Conservation (phyloP, 768 basidiomycete species). For the Leccinum variicolor region DNA sequence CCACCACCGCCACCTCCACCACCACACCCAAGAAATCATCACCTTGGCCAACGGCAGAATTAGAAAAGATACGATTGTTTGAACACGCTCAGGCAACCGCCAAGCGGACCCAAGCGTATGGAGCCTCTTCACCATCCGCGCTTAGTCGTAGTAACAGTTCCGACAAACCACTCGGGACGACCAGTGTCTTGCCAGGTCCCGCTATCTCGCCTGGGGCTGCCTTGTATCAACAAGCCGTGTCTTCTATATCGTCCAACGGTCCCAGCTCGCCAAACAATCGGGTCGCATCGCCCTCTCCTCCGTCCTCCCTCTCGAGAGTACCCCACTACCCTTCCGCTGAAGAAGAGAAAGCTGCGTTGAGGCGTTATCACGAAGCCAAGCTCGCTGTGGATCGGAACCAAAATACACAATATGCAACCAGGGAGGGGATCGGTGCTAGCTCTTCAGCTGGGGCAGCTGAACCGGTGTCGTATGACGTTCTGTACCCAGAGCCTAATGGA, state of each 20-base stretch:
- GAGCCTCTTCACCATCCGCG: slow-evolving; percentile 22
- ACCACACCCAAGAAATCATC: slow-evolving; percentile 15
- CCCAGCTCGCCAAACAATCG: slow-evolving; percentile 21
- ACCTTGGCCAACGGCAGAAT: slow-evolving; percentile 66
- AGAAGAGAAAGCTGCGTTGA: slow-evolving; percentile 71
- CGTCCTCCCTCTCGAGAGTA: slow-evolving; percentile 26
- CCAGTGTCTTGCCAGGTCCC: slow-evolving; percentile 12
- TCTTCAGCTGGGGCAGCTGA: slow-evolving; percentile 24
- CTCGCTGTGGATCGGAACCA: slow-evolving; percentile 65
- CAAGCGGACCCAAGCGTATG: slow-evolving; percentile 49
- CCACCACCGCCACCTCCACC: not conserved
- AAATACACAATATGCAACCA: slow-evolving; percentile 26
- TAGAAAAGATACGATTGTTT: slow-evolving; percentile 72
- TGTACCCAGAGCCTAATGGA: slow-evolving; percentile 47
- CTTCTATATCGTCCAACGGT: slow-evolving; percentile 31
- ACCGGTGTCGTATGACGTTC: slow-evolving; percentile 60
- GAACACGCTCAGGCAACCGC: slow-evolving; percentile 67
- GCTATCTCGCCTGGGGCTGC: slow-evolving; percentile 40
- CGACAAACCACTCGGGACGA: slow-evolving; percentile 12
- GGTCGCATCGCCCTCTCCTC: slow-evolving; percentile 27
- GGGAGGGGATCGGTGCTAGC: slow-evolving; percentile 17
- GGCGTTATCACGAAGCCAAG: slow-evolving; percentile 67
- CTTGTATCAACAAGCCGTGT: slow-evolving; percentile 45
- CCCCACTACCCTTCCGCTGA: slow-evolving; percentile 62
- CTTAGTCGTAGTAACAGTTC: slow-evolving; percentile 25